Base-by-base conservation (phyloP, 2,329 filamentous ascomycete genomes). In the Incumbomyces delicatus region DNA sequence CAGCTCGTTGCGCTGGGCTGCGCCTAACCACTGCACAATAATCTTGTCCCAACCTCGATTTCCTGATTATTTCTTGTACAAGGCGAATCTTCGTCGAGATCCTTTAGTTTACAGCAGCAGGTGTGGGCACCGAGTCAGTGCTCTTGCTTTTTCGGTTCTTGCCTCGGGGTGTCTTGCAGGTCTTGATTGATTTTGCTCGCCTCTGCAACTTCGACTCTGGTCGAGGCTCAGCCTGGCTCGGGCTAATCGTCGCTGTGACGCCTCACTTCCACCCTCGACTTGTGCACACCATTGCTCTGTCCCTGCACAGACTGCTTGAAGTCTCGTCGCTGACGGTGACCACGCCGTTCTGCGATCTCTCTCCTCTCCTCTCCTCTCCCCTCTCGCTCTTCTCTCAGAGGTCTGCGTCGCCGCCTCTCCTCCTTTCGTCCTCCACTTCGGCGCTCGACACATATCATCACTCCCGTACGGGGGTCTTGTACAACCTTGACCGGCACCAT, bases 401-500 rank as follows among this genome's bases (percentile, higher is more conserved):
- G n/a, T n/a, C n/a, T n/a, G n/a, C n/a, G n/a, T n/a, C n/a, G n/a
- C n/a, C n/a, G n/a, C n/a, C n/a, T n/a, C n/a, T n/a, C n/a, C n/a
- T n/a, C n/a, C n/a, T n/a, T n/a, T n/a, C n/a, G n/a, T n/a, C n/a
- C n/a, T n/a, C n/a, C n/a, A n/a, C n/a, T 8, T 27, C 22, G 22
- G 22, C 22, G 22, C 22, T 27, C 22, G 22, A 27, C 22, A 8
- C 22, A 27, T 5, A 27, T 27, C 8, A 27, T 27, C 22, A 8
- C 22, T 27, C 42, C 52, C 52, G 44, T 43, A 46, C 40, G 18
- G 48, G 46, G 43, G 46, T 51, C 49, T 51, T 57, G 54, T 57
- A 48, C 45, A 39, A 57, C 54, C 40, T 50, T 49, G 50, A 40
- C 44, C 49, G 47, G 44, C 42, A 37, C 47, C 37, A 29, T 39